These are phyloP conservation scores for Cryphonectria radicalis DNA, from an alignment of 2,329 filamentous ascomycete genomes.

Conservation along the genomic window DNA sequence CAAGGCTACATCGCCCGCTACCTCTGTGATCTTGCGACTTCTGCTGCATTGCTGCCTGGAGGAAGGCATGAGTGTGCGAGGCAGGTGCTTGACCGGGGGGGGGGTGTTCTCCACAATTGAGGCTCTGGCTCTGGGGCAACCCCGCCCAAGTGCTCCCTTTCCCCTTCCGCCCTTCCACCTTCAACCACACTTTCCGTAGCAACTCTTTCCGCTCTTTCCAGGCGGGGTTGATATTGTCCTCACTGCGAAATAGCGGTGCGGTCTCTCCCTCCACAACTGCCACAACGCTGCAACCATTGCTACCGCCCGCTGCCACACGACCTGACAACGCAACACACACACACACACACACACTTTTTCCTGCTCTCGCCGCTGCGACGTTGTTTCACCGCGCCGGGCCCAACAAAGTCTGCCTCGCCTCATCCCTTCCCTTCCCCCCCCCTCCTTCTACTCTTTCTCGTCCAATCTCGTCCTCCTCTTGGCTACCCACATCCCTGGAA, in stretches of 20 bases:
- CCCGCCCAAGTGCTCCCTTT: slow-evolving; percentile 1
- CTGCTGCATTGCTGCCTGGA: background rate
- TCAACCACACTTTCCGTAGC: background rate
- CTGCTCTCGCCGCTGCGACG: slow-evolving; percentile 6
- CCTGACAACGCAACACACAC: background rate
- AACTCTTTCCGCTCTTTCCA: slow-evolving; percentile 19
- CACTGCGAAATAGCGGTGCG: slow-evolving; percentile 22
- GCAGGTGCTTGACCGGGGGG: background rate
- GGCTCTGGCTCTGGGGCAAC: slow-evolving; percentile 2
- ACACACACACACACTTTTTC: background rate
- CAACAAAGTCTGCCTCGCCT: background rate
- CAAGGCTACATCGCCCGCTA: background rate
- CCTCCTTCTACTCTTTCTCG: background rate
- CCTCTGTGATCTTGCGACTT: background rate
- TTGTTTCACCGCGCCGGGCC: slow-evolving; percentile 4
- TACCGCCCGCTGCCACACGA: background rate
- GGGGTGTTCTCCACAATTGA: background rate
- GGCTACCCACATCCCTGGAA: background rate
- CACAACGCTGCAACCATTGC: background rate
- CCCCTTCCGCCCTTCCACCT: background rate
- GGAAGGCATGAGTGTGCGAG: background rate
- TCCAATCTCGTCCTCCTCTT: background rate
- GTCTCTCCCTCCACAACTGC: slow-evolving; percentile 3
- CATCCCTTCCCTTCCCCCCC: background rate
- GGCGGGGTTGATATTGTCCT: background rate